Evolutionary conservation across 2,329 filamentous ascomycete species (phyloP).

Genomic region (Aureobasidium sp.): DNA sequence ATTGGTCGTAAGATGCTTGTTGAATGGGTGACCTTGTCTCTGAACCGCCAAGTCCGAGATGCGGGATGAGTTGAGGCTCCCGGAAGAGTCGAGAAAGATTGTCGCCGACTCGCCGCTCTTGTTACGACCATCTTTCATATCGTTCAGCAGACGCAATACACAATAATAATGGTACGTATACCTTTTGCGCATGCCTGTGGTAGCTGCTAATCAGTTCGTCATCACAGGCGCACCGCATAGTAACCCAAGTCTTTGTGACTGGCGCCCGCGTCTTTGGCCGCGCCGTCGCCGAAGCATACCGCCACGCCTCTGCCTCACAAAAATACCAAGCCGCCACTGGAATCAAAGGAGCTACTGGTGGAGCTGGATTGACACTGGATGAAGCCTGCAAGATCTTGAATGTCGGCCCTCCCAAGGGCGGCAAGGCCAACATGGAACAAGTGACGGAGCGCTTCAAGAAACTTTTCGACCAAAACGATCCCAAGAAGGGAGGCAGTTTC

Average conservation of each 20-base stretch:
- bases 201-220: not conserved
- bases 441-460: constrained; percentile 87
- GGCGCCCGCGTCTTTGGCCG: constrained; percentile 87
- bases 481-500: constrained; percentile 92
- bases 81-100: constrained; percentile 15
- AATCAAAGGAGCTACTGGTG: constrained; percentile 45
- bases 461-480: constrained; percentile 89
- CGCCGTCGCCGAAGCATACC: constrained; percentile 89
- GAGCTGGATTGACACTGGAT: constrained; percentile 77
- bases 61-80: not conserved
- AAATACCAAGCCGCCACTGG: constrained; percentile 29
- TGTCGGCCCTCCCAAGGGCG: constrained; percentile 77
- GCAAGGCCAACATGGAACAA: constrained; percentile 69
- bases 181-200: not conserved
- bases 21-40: not conserved
- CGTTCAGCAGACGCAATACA: not conserved
- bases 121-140: not conserved
- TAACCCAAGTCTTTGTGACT: constrained; percentile 86
- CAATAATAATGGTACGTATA: not conserved
- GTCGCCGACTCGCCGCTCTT: constrained; percentile 8
- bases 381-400: constrained; percentile 98
- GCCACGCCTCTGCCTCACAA: constrained; percentile 69
- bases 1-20: not conserved
- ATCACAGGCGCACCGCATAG: constrained; percentile 78
- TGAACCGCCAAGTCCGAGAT: not conserved